Base-by-base conservation (phyloP, 192 early-diverging fungal species). In the Pilobolus umbonatus region DNA sequence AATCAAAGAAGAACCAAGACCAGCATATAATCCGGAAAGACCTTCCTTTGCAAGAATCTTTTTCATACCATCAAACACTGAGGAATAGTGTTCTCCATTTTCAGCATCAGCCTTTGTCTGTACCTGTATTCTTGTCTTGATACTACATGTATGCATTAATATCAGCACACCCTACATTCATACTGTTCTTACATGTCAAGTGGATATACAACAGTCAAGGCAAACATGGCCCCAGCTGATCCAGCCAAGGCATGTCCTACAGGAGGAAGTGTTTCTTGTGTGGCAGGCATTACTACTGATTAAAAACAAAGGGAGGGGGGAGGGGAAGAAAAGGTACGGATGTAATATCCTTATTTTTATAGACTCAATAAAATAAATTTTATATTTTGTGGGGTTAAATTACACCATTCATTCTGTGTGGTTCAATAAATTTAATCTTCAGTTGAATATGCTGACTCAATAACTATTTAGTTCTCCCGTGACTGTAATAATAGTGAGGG, bases 41-140 rank as follows among this genome's bases (percentile, higher is more conserved):
- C 97, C 97, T 67, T 99, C 95, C 30, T 65, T 77, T 47, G 76
- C 60, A 24, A 94, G 40, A 32, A 99, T 99, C 72, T 91, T 88
- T 55, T 74, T 53, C 47, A 98, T 82, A 7, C 92, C 94, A 58
- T 95, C 91, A 3, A 75, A 52, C 12, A 88, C 82, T 30, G 80
- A 84, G 24, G 67, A 51, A 63, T 92, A 89, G 39, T 82, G 67
- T 34, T 76, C 75, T 25, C 64, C 50, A 34, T 47, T 64, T 54
- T 59, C 67, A 29, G 21, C 42, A 35, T 38, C 56, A 5, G 69
- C 61, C 24, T 67, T 65, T 21, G 91, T 86, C 64, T 95, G 94
- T n/a, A 98, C 94, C 76, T 98, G 95, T 60, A 96, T 81, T 40
- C 94, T 84, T 10, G 96, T 99, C 70, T 99, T 99, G 72, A 95